Conservation (phyloP, 1,284 basidiomycete species). For the Phenoliferia sp. region DNA sequence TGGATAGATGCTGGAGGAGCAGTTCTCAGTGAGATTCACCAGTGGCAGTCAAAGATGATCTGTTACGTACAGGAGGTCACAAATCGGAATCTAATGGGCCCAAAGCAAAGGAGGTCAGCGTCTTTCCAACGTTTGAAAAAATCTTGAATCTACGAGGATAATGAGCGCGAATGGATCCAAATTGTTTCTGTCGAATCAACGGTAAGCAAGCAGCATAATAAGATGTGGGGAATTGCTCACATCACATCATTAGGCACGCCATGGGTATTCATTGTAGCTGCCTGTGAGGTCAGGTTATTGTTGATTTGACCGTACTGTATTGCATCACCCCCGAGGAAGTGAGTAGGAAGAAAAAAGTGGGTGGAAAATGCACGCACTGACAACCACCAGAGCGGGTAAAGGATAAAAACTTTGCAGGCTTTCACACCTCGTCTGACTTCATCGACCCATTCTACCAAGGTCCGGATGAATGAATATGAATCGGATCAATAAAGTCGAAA, state of each 20-base stretch:
- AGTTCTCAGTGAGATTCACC: neutral
- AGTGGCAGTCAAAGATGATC: too few relatives aligned
- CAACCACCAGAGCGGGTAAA: slow-evolving; percentile 49
- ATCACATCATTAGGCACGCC: slow-evolving; percentile 42
- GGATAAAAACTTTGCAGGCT: slow-evolving; percentile 72
- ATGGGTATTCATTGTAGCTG: slow-evolving; percentile 31
- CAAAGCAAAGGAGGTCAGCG: too few relatives aligned
- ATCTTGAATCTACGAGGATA: slow-evolving; percentile 29
- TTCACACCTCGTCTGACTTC: slow-evolving; percentile 76
- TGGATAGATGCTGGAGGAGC: neutral
- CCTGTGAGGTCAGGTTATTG: slow-evolving; percentile 29
- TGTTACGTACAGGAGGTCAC: neutral
- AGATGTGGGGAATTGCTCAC: neutral
- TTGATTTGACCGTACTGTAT: slow-evolving; percentile 2
- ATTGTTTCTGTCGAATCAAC: slow-evolving; percentile 28
- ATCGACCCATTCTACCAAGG: slow-evolving; percentile 61
- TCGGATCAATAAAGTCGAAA: neutral
- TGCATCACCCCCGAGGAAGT: too few relatives aligned
- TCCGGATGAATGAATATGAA: neutral
- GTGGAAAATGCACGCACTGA: slow-evolving; percentile 35
- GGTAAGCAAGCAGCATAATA: neutral
- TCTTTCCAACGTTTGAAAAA: too few relatives aligned
- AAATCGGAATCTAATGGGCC: neutral
- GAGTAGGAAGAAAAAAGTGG: slow-evolving; percentile 37
- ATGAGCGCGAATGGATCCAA: slow-evolving; percentile 41